These are phyloP conservation scores for Collybia mongolica DNA, from an alignment of 768 basidiomycete species.

Conservation along the genomic window DNA sequence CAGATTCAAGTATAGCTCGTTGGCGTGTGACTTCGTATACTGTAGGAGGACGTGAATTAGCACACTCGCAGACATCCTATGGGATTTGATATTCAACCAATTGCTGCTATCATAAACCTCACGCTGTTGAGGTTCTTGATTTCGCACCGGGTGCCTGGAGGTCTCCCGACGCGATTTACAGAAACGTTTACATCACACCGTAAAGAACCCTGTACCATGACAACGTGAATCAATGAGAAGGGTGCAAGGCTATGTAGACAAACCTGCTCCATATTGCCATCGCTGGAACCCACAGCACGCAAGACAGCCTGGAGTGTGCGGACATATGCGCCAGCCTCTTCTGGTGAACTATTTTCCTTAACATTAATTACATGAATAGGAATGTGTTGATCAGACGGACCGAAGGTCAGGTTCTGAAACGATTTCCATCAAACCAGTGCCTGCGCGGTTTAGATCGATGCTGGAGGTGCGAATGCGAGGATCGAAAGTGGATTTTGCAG, in stretches of 20 bases:
- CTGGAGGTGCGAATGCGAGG: conserved; percentile 47
- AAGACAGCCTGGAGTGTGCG: conserved; percentile 78
- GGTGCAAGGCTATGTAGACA: not conserved
- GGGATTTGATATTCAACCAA: conserved; percentile 50
- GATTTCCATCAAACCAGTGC: conserved; percentile 90
- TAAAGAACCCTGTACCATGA: conserved; percentile 73
- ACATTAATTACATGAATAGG: conserved; percentile 21
- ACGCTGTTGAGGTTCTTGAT: conserved; percentile 97
- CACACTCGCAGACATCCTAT: not conserved
- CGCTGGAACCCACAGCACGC: conserved; percentile 82
- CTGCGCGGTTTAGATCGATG: conserved; percentile 91
- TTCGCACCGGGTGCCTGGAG: conserved; percentile 85
- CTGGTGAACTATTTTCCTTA: conserved; percentile 53
- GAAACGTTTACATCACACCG: conserved; percentile 97
- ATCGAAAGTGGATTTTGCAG: conserved; percentile 78
- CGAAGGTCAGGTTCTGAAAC: conserved; percentile 92
- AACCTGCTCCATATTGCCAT: conserved; percentile 97
- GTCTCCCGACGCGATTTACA: conserved; percentile 62
- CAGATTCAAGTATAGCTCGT: conserved; percentile 46
- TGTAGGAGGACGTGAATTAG: conserved; percentile 26
- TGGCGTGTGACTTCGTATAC: conserved; percentile 85
- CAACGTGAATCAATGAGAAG: not conserved
- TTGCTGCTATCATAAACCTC: conserved; percentile 79
- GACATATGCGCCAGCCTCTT: conserved; percentile 89
- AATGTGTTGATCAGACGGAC: conserved; percentile 25